A percentile compares a stretch with the other conserved stretches of the same genome.
phyloP scores from a whole-genome alignment of 192 early-diverging fungal genomes.

The Coemansia sp. region DNA sequence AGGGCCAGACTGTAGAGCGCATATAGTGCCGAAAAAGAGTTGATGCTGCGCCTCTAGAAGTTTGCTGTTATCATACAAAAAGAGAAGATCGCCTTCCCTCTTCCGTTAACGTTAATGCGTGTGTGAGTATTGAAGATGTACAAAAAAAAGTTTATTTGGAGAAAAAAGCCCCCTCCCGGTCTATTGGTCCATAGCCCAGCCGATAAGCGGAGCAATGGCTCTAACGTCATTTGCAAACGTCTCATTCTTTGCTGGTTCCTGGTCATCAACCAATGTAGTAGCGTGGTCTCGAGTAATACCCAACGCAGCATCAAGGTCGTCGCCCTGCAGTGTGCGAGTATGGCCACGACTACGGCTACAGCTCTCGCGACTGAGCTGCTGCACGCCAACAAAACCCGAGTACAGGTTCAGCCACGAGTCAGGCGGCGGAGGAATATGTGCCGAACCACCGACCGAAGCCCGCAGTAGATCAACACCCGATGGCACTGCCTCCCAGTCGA shows the following conservation, averaged over 20 bases:
- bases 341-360: conserved; percentile 12
- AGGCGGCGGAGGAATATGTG: not conserved
- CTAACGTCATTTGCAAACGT: not conserved
- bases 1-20: not conserved
- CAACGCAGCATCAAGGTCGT: conserved; percentile 30
- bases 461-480: conserved; percentile 51
- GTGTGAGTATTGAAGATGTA: not conserved
- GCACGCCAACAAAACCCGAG: conserved; percentile 55
- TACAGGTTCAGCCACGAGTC: conserved; percentile 35
- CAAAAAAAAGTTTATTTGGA: conserved; percentile 6
- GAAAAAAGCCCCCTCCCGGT: not conserved
- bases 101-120: not conserved
- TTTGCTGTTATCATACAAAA: no score
- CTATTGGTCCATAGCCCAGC: conserved; percentile 47
- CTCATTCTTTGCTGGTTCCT: not conserved
- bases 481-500: conserved; percentile 46
- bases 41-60: not conserved
- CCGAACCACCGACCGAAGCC: not conserved
- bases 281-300: conserved; percentile 25
- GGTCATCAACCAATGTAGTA: conserved; percentile 25
- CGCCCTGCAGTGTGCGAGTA: conserved; percentile 31
- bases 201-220: conserved; percentile 48
- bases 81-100: not conserved
- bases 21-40: not conserved
- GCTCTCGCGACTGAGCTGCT: conserved; percentile 24